Evolutionary conservation across 352 stramenopile species (phyloP), one percentile per base, ranked within the genome.

Genomic region (Phytophthora ramorum): DNA sequence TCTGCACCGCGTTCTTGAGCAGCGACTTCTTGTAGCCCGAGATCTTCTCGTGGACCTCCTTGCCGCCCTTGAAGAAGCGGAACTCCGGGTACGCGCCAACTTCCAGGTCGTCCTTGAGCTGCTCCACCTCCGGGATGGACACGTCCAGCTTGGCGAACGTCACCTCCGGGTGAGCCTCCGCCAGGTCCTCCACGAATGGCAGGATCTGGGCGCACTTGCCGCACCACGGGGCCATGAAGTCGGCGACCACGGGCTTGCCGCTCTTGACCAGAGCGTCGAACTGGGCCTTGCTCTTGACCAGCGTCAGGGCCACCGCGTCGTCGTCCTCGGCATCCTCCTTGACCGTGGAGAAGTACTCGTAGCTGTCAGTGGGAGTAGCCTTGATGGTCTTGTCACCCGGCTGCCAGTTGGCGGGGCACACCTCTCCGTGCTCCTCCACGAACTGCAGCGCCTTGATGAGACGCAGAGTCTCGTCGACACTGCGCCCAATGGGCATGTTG

Each of bases 401-500:
- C 76, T 97, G 84, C 95, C 93, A 98, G 76, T 97, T 97, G 28
- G 92, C 92, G 7, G 93, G 95, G 73, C 93, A 98, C 63, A 96
- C 88, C 70, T 98, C 93, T 51, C 92, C 92, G 72, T 98, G 91
- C 65, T 98, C 89, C 41, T 94, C 93, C 22, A 89, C 69, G 66
- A 98, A 98, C 80, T 98, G 91, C 73, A 98, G 85, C 19, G 93
- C 95, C 75, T 98, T 78, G 44, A 98, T 81, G 4, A 98, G 76
- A 53, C 95, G 89, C 56, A 98, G 70, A 7, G 88, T 97, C 75
- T 98, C 95, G 65, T 98, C 93, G 0, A 98, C 93, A 65, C 77
- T 97, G 70, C 93, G 87, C 20, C 93, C 93, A 50, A 98, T 95
- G 10, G 93, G 90, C 65, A 97, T 76, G 75, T 98, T 96, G 85